Evolutionary conservation across 345 rosid genomes (phyloP), one percentile per base, ranked within the genome.

Genomic region (Anastatica hierochuntica): DNA sequence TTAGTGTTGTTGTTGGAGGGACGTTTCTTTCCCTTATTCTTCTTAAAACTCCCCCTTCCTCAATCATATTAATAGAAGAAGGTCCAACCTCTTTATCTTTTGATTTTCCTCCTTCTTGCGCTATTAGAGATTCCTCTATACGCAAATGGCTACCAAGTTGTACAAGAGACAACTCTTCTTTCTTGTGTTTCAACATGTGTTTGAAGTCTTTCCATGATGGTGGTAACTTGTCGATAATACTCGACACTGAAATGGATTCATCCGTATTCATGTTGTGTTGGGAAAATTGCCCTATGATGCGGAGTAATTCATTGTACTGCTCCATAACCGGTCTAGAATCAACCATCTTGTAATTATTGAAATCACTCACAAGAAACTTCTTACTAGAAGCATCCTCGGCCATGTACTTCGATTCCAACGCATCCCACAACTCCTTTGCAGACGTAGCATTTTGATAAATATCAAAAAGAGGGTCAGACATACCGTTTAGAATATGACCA

Each of bases 81-180:
- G 2, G 7, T 2, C 15, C 15, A 35, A 35, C 39, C 14, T 35
- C 15, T 35, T 38, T 53, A n/a, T 46, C 6, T 10, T 21, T 21
- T 21, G 24, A 5, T 21, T 53, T 53, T 53, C 0, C 23, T 3
- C 23, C 58, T 11, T 38, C 45, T 53, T 38, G 36, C 16, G 2
- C 7, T 11, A 33, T 38, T 14, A 53, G 7, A 38, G 35, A 37
- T 21, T 52, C 44, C 10, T 37, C 14, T 52, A 23, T 52, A 7
- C 14, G 14, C 14, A 52, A 37, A 37, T 37, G 34, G 51, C 35
- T 46, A 14, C 37, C 57, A 37, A 14, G 14, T 40, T 40, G 27
- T 40, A 39, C 48, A 26, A 40, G 59, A 54, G 48, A 16, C 38
- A 54, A 23, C 35, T 54, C 23, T 53, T 38, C 14, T 0, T 53